Base-by-base conservation (phyloP, 2,329 filamentous ascomycete species). In the Colletotrichum karsti region DNA sequence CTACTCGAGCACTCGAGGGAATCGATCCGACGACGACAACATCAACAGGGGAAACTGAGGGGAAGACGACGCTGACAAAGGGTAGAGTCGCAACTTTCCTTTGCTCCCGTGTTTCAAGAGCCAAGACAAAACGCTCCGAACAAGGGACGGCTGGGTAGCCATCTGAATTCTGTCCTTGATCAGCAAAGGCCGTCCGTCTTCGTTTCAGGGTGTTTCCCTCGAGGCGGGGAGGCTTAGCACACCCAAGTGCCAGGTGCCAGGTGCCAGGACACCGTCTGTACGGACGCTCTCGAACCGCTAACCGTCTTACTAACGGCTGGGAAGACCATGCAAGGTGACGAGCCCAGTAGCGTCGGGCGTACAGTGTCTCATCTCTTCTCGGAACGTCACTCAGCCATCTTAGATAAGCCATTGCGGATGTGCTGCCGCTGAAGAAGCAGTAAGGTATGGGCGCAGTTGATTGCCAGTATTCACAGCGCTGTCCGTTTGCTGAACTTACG, bases 41-140 rank as follows among this genome's bases (percentile, higher is more conserved):
- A 18, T 37, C 26, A 26, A 33, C n/a, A 33, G 26, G 41, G 24
- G 33, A 7, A 42, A 8, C 20, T 33, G 18, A 35, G 28, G 30
- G 50, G 50, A 53, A 13, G 15, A 12, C 50, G 50, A 53, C 50
- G 3, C n/a, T n/a, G 9, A 50, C 46, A 50, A 50, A 30, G 50
- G 6, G 35, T 35, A 53, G n/a, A 22, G 50, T 53, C 50, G 57
- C 20, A 63, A 18, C 33, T 39, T 50, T 58, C 37, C 28, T 53
- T 53, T 58, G 20, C 60, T 66, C 26, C 39, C 30, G 39, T 48
- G 60, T 65, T 68, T 65, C 60, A 68, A 59, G 37, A 44, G 46
- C 65, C 60, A 68, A 68, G 60, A 58, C 65, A 68, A 68, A 64
- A 68, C 60, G 65, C 65, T 55, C 53, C 30, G 53, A 58, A 30